Conservation (phyloP, 2,329 filamentous ascomycete genomes). For the Fusarium nurragi region DNA sequence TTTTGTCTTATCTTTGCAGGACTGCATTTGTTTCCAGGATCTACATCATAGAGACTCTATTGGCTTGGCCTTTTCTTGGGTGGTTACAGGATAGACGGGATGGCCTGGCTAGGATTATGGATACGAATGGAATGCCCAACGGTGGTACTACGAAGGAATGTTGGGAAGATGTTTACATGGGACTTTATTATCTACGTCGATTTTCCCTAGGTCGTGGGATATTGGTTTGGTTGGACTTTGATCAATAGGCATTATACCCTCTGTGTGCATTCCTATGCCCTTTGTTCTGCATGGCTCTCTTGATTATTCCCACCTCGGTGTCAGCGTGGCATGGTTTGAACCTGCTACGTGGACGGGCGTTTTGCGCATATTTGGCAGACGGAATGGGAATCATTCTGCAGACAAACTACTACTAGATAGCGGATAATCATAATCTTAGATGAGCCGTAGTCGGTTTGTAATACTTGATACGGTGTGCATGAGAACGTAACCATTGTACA, state of each 20-base stretch:
- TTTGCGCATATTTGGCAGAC: not conserved
- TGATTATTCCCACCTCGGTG: not conserved
- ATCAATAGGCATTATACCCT: conserved; percentile 48
- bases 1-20: conserved; percentile 9
- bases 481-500: conserved; percentile 1
- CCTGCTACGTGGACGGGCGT: conserved; percentile 14
- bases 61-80: conserved; percentile 11
- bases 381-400: conserved; percentile 27
- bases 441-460: not conserved
- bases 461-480: not conserved
- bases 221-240: conserved; percentile 33
- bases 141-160: conserved; percentile 28
- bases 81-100: conserved; percentile 38
- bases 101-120: conserved; percentile 16
- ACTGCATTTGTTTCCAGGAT: conserved; percentile 10
- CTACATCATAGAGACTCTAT: conserved; percentile 38
- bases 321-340: conserved; percentile 6
- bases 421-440: conserved; percentile 37
- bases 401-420: conserved; percentile 17
- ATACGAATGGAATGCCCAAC: conserved; percentile 35
- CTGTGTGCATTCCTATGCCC: conserved; percentile 41
- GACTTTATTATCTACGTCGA: conserved; percentile 19
- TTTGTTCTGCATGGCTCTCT: conserved; percentile 18
- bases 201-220: conserved; percentile 24
- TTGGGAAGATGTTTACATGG: conserved; percentile 18